Conservation (phyloP, 208 protist genomes). For the Acanthamoeba castellanii region DNA sequence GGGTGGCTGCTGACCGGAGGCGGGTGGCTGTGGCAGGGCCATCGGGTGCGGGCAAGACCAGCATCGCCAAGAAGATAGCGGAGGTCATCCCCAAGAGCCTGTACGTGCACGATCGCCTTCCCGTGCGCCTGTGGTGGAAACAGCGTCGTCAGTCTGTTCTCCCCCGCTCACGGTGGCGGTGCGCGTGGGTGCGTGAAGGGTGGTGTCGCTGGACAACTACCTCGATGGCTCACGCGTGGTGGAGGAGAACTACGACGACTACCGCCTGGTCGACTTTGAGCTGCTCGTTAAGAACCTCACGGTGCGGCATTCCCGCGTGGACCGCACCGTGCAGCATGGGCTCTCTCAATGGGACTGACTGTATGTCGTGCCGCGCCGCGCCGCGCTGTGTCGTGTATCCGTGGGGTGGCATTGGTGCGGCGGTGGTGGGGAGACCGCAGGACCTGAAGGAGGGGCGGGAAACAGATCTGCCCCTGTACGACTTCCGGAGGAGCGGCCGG, state of each 20-base stretch:
- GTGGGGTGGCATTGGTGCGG: too few relatives aligned
- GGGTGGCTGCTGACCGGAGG: too few relatives aligned
- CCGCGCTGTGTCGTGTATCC: too few relatives aligned
- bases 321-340: too few relatives aligned
- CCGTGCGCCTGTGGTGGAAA: too few relatives aligned
- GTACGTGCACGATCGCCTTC: slow-evolving; percentile 73
- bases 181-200: too few relatives aligned
- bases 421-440: too few relatives aligned
- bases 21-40: slow-evolving; percentile 32
- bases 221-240: slow-evolving; percentile 80
- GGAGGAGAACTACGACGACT: slow-evolving; percentile 86
- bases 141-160: too few relatives aligned
- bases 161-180: too few relatives aligned
- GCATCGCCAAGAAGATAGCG: slow-evolving; percentile 78
- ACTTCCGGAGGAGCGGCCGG: slow-evolving; percentile 78
- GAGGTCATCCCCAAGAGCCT: slow-evolving; percentile 79
- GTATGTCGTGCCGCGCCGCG: too few relatives aligned
- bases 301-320: background rate
- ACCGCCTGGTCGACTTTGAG: slow-evolving; percentile 81
- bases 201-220: slow-evolving; percentile 85
- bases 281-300: slow-evolving; percentile 81
- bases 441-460: slow-evolving; percentile 3
- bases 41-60: slow-evolving; percentile 77
- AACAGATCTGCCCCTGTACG: slow-evolving; percentile 80
- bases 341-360: too few relatives aligned